phyloP scores from a whole-genome alignment of 495 filamentous ascomycete genomes.

The Xylaria palmicola region DNA sequence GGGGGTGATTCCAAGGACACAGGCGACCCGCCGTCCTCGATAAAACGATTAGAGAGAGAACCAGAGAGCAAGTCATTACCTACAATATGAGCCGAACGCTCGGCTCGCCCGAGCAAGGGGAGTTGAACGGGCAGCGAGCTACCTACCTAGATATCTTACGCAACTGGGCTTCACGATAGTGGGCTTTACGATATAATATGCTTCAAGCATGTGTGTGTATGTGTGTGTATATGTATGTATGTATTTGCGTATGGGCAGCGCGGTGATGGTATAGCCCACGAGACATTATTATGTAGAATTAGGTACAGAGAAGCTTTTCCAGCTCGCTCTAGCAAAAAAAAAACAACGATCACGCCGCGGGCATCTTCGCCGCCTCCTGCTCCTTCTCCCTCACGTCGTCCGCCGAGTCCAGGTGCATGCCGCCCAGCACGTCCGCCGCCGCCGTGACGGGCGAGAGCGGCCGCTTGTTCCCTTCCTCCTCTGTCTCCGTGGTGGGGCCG shows the following conservation, averaged over 20 bases:
- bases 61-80: background rate
- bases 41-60: background rate
- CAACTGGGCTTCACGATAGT: no score
- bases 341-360: slow-evolving; percentile 7
- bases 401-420: slow-evolving; percentile 15
- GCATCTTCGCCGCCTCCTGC: slow-evolving; percentile 1
- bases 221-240: background rate
- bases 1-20: background rate
- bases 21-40: background rate
- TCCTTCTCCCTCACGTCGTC: slow-evolving; percentile 2
- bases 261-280: background rate
- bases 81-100: background rate
- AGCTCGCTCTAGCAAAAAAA: no score
- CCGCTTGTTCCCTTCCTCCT: slow-evolving; percentile 16
- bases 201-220: background rate
- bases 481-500: slow-evolving; percentile 11
- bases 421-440: slow-evolving; percentile 22
- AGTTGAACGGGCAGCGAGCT: background rate
- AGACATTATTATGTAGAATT: background rate
- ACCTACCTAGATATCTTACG: no score
- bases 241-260: background rate
- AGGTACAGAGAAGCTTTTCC: background rate
- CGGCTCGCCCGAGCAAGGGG: background rate
- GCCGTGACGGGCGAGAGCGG: slow-evolving; percentile 26
- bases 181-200: no score